A percentile compares a stretch with the other conserved stretches of the same genome.
Conservation (phyloP, 2,329 filamentous ascomycete species). For the Calonectria pseudoreteaudii region DNA sequence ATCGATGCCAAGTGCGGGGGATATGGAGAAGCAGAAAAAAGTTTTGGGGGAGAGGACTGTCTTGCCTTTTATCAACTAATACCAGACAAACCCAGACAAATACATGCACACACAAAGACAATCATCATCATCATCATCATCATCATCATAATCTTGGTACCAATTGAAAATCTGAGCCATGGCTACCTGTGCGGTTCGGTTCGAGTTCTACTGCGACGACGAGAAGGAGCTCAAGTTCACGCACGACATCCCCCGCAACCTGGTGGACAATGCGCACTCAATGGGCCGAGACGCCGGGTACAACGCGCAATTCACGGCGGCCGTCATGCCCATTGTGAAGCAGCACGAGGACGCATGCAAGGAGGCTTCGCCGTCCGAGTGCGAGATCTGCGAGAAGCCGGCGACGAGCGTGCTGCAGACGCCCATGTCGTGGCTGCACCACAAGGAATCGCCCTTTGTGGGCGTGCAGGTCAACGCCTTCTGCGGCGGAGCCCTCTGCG, state of each 20-base stretch:
- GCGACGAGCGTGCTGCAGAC: not conserved
- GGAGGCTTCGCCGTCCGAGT: not conserved
- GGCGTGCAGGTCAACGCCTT: not conserved
- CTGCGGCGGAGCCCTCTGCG: not conserved
- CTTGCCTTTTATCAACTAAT: not conserved
- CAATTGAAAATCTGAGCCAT: not conserved
- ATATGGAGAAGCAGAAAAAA: not conserved
- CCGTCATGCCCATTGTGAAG: not conserved
- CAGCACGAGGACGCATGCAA: not conserved
- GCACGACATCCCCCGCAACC: not conserved
- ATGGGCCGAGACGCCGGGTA: not conserved
- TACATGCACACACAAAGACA: too few relatives aligned
- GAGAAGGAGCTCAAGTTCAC: conserved; percentile 15
- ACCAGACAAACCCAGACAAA: too few relatives aligned
- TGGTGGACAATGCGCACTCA: not conserved
- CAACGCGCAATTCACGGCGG: not conserved
- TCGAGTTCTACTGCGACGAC: conserved; percentile 15
- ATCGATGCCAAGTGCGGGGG: not conserved
- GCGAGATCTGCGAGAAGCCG: not conserved
- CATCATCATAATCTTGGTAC: too few relatives aligned
- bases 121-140: too few relatives aligned
- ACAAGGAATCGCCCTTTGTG: not conserved
- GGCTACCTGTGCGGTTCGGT: not conserved
- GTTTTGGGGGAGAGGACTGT: not conserved
- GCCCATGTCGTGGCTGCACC: conserved; percentile 10